Evolutionary conservation across 768 basidiomycete species (phyloP).

Genomic region (Tulasnella sp.): DNA sequence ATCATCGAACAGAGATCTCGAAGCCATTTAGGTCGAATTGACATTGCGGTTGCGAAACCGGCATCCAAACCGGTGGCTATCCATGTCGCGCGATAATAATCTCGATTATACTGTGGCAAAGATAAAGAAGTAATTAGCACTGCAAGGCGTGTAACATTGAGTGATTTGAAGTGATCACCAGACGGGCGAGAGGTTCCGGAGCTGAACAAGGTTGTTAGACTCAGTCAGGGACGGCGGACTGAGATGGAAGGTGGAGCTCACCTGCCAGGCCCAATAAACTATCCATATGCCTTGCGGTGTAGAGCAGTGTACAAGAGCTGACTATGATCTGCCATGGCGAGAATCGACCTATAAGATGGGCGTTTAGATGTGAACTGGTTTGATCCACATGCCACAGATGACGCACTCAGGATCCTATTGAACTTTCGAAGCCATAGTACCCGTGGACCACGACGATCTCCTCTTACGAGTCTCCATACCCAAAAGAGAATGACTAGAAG

Average conservation of each 20-base stretch:
- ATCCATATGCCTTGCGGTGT: constrained; percentile 73
- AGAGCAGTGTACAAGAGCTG: constrained; percentile 71
- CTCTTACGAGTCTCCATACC: constrained; percentile 64
- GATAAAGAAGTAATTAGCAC: constrained; percentile 6
- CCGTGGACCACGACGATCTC: constrained; percentile 50
- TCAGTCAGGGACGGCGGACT: neutral
- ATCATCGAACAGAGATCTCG: constrained; percentile 74
- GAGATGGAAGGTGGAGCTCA: constrained; percentile 29
- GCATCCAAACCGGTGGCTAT: constrained; percentile 89
- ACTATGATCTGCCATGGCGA: constrained; percentile 95
- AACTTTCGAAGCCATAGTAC: constrained; percentile 47
- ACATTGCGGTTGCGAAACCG: constrained; percentile 92
- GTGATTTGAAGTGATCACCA: constrained; percentile 39
- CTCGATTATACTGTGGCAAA: constrained; percentile 59
- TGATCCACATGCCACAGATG: neutral
- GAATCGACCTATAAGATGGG: constrained; percentile 44
- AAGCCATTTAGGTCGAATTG: constrained; percentile 82
- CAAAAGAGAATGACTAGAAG: constrained; percentile 87
- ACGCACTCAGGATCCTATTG: constrained; percentile 50
- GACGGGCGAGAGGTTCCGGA: constrained; percentile 80
- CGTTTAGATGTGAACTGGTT: constrained; percentile 9
- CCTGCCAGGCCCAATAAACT: constrained; percentile 71
- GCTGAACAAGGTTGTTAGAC: constrained; percentile 34
- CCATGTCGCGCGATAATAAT: constrained; percentile 95
- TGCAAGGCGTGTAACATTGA: neutral